Percentiles rank a stretch among this genome's conserved stretches.
Conservation (phyloP, 768 basidiomycete species). For the Pleurotus platypus region DNA sequence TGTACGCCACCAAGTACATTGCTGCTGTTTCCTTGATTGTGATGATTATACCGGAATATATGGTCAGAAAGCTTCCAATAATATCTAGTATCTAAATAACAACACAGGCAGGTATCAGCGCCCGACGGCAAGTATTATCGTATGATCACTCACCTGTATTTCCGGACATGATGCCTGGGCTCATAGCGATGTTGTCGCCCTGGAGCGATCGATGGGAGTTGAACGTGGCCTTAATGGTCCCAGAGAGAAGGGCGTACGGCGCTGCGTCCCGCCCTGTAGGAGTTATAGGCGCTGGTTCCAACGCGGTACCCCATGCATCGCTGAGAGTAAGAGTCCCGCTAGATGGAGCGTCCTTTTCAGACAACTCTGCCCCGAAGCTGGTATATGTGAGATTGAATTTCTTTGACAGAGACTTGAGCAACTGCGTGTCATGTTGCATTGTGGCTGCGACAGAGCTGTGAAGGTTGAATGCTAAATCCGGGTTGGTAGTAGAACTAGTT, state of each 20-base stretch:
- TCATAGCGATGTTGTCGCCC: constrained; percentile 36
- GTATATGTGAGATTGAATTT: constrained; percentile 56
- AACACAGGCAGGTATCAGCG: constrained; percentile 12
- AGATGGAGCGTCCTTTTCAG: constrained; percentile 26
- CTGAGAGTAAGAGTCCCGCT: constrained; percentile 47
- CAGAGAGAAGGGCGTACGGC: constrained; percentile 52
- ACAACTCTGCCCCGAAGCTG: constrained; percentile 48
- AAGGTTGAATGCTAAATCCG: constrained; percentile 16
- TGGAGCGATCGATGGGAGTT: constrained; percentile 41
- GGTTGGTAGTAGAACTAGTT: neutral
- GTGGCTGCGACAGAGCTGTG: constrained; percentile 41
- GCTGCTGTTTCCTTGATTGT: constrained; percentile 28
- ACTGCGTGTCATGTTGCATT: constrained; percentile 36
- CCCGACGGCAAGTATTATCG: too few relatives aligned
- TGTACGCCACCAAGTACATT: constrained; percentile 46
- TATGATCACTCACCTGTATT: constrained; percentile 44
- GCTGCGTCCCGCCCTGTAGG: constrained; percentile 39
- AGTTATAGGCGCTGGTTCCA: constrained; percentile 70
- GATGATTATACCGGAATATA: constrained; percentile 69
- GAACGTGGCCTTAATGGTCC: constrained; percentile 62
- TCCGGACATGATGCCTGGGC: constrained; percentile 56
- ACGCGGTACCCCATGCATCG: constrained; percentile 42
- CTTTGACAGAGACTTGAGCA: constrained; percentile 44
- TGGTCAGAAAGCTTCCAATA: constrained; percentile 56
- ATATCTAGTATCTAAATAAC: constrained; percentile 47